Evolutionary conservation across 345 rosid genomes (phyloP), one percentile per base, ranked within the genome.

Genomic region (Gossypium raimondii): DNA sequence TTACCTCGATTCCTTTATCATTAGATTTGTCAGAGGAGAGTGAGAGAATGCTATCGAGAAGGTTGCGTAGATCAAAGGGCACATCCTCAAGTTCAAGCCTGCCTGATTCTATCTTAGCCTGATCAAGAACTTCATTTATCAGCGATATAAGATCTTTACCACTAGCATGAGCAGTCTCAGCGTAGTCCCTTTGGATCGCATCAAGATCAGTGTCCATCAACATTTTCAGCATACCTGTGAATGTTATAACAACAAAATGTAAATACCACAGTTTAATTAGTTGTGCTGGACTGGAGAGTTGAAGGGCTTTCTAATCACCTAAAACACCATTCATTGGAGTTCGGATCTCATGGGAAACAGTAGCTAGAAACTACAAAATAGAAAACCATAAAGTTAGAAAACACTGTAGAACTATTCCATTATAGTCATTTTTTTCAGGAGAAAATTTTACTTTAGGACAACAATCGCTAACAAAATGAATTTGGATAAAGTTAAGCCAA

Each of bases 71-170:
- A 84, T 95, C 94, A 73, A 95, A 95, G 67, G 99, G 90, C 24
- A 93, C 98, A 17, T 82, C 79, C 75, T 95, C 99, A 9, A 90
- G 87, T 76, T 95, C 99, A 20, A 95, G 93, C 87, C 87, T 87
- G 81, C 98, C 97, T 10, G 99, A 93, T 86, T 95, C 99, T 81
- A 95, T 95, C 92, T 95, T 95, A 41, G 98, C 98, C 73, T 91
- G 98, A 85, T 95, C 99, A 81, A 95, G 98, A 79, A 95, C 98
- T 73, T 87, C 97, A 22, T 90, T 91, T 80, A 95, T 93, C 58
- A 95, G 59, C 57, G 89, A 87, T 76, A 90, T 93, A 51, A 95
- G 89, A 83, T 91, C 97, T 57, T 84, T 88, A 75, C 99, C 99
- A 73, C 98, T 91, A 53, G 75, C 80, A 83, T 90, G 94, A 80